These are phyloP conservation scores for Escovopsis weberi DNA, from an alignment of 2,329 filamentous ascomycete species.

Conservation along the genomic window DNA sequence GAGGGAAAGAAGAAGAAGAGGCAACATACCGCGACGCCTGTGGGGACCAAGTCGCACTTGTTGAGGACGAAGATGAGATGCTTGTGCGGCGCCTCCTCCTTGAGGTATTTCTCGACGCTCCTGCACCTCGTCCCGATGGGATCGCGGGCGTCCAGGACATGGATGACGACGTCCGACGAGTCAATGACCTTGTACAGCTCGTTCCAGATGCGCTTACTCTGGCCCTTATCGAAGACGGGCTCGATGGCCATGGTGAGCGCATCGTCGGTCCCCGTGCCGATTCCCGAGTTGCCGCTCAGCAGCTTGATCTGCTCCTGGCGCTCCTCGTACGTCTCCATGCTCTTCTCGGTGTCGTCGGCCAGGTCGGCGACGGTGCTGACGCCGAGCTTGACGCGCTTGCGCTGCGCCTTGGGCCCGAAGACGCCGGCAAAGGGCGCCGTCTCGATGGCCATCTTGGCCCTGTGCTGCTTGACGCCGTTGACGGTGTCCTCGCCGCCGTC, in stretches of 20 bases:
- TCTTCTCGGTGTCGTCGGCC: conserved; percentile 63
- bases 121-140: conserved; percentile 81
- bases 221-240: conserved; percentile 86
- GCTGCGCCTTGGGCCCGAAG: conserved; percentile 84
- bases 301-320: conserved; percentile 65
- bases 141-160: conserved; percentile 81
- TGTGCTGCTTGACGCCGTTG: conserved; percentile 81
- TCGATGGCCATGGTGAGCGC: conserved; percentile 49
- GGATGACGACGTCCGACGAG: conserved; percentile 90
- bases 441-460: conserved; percentile 88
- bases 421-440: conserved; percentile 73
- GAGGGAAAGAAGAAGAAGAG: conserved; percentile 3
- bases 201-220: conserved; percentile 94
- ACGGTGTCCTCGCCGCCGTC: conserved; percentile 54
- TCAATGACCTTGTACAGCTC: conserved; percentile 92
- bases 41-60: conserved; percentile 68
- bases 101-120: conserved; percentile 69
- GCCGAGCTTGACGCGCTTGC: conserved; percentile 81
- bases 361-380: conserved; percentile 73
- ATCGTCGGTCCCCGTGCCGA: conserved; percentile 35
- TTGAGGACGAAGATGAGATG: conserved; percentile 47
- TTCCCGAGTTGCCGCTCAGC: conserved; percentile 54
- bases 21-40: conserved; percentile 79
- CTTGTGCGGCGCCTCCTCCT: conserved; percentile 89
- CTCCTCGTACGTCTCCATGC: conserved; percentile 69